Conservation (phyloP, 305 asterid species). For the Fraxinus paxiana region DNA sequence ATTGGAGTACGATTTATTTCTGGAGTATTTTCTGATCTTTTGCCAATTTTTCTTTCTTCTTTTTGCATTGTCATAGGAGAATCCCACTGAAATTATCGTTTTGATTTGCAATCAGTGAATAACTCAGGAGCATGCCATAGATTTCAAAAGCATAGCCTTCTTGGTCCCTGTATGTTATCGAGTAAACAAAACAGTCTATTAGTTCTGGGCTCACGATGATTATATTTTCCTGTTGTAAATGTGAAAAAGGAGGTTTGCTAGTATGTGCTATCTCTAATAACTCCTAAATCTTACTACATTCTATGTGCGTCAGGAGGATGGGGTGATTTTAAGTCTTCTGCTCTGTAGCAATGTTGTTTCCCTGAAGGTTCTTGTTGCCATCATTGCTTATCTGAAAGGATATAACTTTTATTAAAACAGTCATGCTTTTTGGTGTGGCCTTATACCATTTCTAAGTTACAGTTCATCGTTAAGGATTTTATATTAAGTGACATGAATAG, state of each 20-base stretch:
- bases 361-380: not conserved
- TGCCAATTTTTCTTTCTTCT: not conserved
- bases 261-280: not conserved
- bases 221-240: not conserved
- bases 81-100: not conserved
- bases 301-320: not conserved
- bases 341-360: not conserved
- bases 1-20: not conserved
- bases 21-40: not conserved
- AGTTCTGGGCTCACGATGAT: not conserved
- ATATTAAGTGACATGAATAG: not conserved
- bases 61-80: not conserved
- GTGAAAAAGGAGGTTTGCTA: not conserved
- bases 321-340: not conserved
- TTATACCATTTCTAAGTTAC: not conserved
- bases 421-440: not conserved
- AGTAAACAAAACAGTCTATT: not conserved
- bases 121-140: not conserved
- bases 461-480: not conserved
- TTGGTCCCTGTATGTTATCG: not conserved
- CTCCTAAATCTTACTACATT: not conserved
- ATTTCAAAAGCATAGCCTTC: not conserved
- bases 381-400: not conserved
- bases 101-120: not conserved
- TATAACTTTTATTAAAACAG: not conserved